phyloP scores from a whole-genome alignment of 1,139 yeast genomes.

The Saccharomyces pastorianus region DNA sequence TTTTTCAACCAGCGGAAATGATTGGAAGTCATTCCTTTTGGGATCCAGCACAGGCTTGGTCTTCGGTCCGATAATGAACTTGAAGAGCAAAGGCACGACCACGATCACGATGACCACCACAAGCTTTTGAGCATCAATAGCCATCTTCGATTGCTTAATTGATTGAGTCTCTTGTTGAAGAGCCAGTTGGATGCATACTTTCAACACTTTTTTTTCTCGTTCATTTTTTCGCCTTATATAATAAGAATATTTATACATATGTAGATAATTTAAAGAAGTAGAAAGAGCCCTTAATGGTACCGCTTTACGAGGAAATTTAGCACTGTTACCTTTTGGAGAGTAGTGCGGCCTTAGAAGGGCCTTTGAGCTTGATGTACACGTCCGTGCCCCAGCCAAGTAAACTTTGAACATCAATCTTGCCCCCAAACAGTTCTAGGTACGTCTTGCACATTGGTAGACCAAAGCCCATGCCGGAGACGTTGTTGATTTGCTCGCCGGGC shows the following conservation, averaged over 20 bases:
- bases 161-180: neutral
- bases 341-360: conserved; percentile 20
- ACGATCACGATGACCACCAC: neutral
- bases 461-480: conserved; percentile 93
- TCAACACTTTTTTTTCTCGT: neutral
- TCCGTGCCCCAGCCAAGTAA: conserved; percentile 83
- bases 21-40: conserved; percentile 54
- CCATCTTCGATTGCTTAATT: neutral
- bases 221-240: neutral
- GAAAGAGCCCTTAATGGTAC: neutral
- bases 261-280: neutral
- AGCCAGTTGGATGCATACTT: neutral
- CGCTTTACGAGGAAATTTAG: neutral
- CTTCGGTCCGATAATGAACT: neutral
- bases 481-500: conserved; percentile 65
- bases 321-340: neutral
- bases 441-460: conserved; percentile 83
- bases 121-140: neutral
- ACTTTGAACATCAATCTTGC: conserved; percentile 69
- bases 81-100: neutral
- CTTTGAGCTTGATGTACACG: conserved; percentile 47
- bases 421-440: conserved; percentile 63
- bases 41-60: conserved; percentile 3
- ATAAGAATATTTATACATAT: neutral
- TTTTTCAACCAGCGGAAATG: conserved; percentile 79